Evolutionary conservation across 495 filamentous ascomycete species (phyloP).

Genomic region (Penicillium antarcticum): DNA sequence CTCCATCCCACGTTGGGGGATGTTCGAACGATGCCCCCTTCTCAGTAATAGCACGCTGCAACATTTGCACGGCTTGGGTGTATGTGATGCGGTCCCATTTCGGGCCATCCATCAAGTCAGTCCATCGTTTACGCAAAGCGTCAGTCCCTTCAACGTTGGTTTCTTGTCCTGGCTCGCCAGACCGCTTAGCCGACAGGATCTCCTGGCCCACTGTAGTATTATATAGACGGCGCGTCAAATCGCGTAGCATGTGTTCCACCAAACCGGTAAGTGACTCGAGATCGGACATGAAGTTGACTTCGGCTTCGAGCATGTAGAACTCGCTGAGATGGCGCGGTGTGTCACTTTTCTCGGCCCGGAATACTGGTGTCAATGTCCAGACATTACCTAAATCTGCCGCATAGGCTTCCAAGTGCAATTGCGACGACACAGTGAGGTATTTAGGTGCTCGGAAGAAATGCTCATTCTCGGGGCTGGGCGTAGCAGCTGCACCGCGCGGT

Average conservation of each 20-base stretch:
- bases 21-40: conserved; percentile 57
- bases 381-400: conserved; percentile 85
- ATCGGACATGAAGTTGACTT: conserved; percentile 72
- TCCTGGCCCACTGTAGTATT: conserved; percentile 60
- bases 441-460: conserved; percentile 85
- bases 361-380: conserved; percentile 91
- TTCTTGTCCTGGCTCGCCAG: conserved; percentile 35
- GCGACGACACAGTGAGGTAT: conserved; percentile 92
- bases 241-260: conserved; percentile 71
- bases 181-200: conserved; percentile 46
- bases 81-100: conserved; percentile 86
- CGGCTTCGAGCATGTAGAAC: conserved; percentile 98
- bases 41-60: conserved; percentile 57
- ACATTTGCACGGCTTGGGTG: conserved; percentile 65
- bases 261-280: conserved; percentile 69
- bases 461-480: conserved; percentile 30
- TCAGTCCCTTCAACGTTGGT: conserved; percentile 25
- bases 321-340: conserved; percentile 93
- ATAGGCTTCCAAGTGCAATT: conserved; percentile 91
- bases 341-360: conserved; percentile 91
- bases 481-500: conserved; percentile 30
- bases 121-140: conserved; percentile 65
- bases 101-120: conserved; percentile 52
- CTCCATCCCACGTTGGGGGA: conserved; percentile 64
- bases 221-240: conserved; percentile 54